Evolutionary conservation across 495 filamentous ascomycete genomes (phyloP).

Genomic region (Hypoxylon crocopeplum): DNA sequence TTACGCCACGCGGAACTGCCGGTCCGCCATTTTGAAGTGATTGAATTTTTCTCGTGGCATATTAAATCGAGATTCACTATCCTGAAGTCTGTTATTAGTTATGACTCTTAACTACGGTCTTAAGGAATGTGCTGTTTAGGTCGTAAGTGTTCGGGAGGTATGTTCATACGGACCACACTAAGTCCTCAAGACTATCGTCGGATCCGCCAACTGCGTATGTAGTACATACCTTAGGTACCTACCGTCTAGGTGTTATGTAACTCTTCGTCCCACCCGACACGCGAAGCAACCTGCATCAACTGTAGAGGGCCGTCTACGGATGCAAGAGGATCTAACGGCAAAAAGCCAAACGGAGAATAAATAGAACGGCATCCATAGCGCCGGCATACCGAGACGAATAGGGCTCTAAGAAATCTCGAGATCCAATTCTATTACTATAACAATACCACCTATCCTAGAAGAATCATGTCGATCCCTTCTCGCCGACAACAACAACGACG

Average conservation of each 20-base stretch:
- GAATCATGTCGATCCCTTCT: neutral
- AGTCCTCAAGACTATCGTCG: no score
- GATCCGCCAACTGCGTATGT: no score
- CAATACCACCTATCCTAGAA: neutral
- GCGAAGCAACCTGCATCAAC: conserved; percentile 14
- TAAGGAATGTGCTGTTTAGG: no score
- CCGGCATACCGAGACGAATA: no score
- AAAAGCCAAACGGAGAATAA: conserved; percentile 22
- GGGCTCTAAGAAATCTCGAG: neutral
- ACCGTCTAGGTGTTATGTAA: neutral
- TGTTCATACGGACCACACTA: no score
- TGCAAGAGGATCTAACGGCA: conserved; percentile 10
- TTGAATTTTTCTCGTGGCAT: neutral
- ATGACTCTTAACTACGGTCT: no score
- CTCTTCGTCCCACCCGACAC: neutral
- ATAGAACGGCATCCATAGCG: conserved; percentile 16
- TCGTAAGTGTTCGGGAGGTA: no score
- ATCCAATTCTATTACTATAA: neutral
- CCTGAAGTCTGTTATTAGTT: no score
- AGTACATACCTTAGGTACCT: no score
- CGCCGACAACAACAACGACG: conserved; percentile 1
- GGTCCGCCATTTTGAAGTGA: conserved; percentile 21
- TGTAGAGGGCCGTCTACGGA: conserved; percentile 21
- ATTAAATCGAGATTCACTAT: no score
- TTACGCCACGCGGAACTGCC: conserved; percentile 12